phyloP scores from a whole-genome alignment of 306 rosid species.

The Vigna radiata region DNA sequence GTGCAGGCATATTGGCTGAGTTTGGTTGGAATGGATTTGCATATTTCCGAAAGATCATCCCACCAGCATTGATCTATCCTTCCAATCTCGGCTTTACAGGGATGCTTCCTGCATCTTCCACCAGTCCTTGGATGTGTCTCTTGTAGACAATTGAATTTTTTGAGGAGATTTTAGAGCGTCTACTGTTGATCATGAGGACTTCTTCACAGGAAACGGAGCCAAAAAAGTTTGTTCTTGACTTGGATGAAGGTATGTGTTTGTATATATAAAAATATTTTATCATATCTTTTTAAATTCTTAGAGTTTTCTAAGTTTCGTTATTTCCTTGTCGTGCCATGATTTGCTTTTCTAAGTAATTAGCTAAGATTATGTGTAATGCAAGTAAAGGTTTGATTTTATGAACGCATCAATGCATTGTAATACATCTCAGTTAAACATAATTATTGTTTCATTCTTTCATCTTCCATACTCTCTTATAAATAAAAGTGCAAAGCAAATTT shows the following conservation, averaged over 20 bases:
- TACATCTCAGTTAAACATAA: background rate
- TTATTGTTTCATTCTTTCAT: background rate
- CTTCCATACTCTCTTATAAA: background rate
- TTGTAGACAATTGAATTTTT: constrained; percentile 35
- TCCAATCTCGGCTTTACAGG: constrained; percentile 68
- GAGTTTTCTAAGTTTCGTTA: background rate
- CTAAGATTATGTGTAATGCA: background rate
- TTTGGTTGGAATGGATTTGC: constrained; percentile 63
- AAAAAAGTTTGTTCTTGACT: constrained; percentile 56
- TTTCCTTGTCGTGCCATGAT: background rate
- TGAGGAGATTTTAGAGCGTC: constrained; percentile 40
- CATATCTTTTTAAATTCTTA: background rate
- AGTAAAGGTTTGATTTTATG: background rate
- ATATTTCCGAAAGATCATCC: constrained; percentile 33
- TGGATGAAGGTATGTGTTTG: constrained; percentile 65
- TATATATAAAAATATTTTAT: constrained; percentile 1
- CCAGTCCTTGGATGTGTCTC: constrained; percentile 48
- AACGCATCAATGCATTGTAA: background rate
- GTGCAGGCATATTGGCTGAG: constrained; percentile 92
- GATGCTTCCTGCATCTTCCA: constrained; percentile 62
- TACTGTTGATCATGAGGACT: constrained; percentile 51
- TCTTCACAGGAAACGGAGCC: constrained; percentile 37
- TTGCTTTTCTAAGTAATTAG: background rate
- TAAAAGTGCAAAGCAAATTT: background rate
- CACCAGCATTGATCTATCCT: constrained; percentile 47